Conservation (phyloP, 345 rosid species). For the Salix exigua region DNA sequence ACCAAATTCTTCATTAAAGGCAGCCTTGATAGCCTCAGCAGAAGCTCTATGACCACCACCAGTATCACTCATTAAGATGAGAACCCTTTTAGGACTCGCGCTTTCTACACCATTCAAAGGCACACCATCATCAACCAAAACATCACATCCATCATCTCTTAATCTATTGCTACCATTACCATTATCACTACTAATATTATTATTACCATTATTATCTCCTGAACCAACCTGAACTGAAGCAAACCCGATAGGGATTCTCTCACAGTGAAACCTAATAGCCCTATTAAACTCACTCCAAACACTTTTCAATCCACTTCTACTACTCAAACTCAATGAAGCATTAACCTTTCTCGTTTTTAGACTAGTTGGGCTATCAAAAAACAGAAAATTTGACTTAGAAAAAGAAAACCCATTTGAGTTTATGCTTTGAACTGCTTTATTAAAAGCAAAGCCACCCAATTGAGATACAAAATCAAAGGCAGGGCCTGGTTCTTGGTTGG, state of each 20-base stretch:
- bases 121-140: slow-evolving; percentile 55
- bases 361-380: slow-evolving; percentile 33
- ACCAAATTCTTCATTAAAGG: slow-evolving; percentile 79
- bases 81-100: slow-evolving; percentile 63
- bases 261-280: slow-evolving; percentile 61
- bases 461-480: slow-evolving; percentile 47
- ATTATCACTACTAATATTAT: slow-evolving; percentile 2
- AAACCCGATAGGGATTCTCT: slow-evolving; percentile 74
- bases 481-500: slow-evolving; percentile 50
- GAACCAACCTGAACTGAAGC: slow-evolving; percentile 59
- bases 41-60: slow-evolving; percentile 99
- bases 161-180: slow-evolving; percentile 27
- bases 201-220: slow-evolving; percentile 30
- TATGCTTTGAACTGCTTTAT: slow-evolving; percentile 28
- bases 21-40: slow-evolving; percentile 92
- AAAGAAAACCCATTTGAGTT: slow-evolving; percentile 49
- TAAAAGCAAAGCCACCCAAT: slow-evolving; percentile 46
- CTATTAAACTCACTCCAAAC: slow-evolving; percentile 63
- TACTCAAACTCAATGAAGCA: slow-evolving; percentile 52
- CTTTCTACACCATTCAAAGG: slow-evolving; percentile 48
- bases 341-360: slow-evolving; percentile 33
- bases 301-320: slow-evolving; percentile 37
- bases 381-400: slow-evolving; percentile 47
- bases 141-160: slow-evolving; percentile 48
- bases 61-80: slow-evolving; percentile 98